phyloP scores from a whole-genome alignment of 73 alveolate species.

The Halteria grandinella region DNA sequence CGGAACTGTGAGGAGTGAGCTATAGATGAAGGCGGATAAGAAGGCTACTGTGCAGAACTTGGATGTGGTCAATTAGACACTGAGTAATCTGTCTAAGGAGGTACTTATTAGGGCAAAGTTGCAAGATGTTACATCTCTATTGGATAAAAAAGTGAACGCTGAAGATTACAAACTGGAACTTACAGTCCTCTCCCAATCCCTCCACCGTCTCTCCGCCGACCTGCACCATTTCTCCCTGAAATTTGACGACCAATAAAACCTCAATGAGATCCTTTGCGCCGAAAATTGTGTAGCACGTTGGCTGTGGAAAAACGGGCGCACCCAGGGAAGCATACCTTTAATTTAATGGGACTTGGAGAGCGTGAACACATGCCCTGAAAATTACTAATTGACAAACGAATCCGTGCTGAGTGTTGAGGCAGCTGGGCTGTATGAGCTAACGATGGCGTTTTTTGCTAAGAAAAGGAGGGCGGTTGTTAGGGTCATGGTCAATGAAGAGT shows the following conservation, averaged over 20 bases:
- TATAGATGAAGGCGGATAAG: constrained; percentile 5
- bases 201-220: too few species aligned
- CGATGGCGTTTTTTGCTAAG: constrained; percentile 26
- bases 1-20: constrained; percentile 14
- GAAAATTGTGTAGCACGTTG: constrained; percentile 44
- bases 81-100: constrained; percentile 6
- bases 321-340: not conserved
- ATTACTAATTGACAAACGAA: constrained; percentile 15
- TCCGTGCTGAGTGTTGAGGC: constrained; percentile 10
- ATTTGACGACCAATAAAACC: not conserved
- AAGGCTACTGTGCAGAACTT: not conserved
- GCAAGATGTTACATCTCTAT: constrained; percentile 7
- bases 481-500: constrained; percentile 33
- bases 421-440: constrained; percentile 33
- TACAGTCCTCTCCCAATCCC: too few species aligned
- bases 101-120: constrained; percentile 26
- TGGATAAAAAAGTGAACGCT: constrained; percentile 29
- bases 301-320: constrained; percentile 30
- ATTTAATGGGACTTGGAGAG: constrained; percentile 39
- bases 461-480: constrained; percentile 9
- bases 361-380: constrained; percentile 45
- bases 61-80: constrained; percentile 16
- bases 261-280: constrained; percentile 24
- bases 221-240: too few species aligned
- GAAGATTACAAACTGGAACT: constrained; percentile 18